Evolutionary conservation across 352 stramenopile species (phyloP).

Genomic region (Phytophthora cryptogea): DNA sequence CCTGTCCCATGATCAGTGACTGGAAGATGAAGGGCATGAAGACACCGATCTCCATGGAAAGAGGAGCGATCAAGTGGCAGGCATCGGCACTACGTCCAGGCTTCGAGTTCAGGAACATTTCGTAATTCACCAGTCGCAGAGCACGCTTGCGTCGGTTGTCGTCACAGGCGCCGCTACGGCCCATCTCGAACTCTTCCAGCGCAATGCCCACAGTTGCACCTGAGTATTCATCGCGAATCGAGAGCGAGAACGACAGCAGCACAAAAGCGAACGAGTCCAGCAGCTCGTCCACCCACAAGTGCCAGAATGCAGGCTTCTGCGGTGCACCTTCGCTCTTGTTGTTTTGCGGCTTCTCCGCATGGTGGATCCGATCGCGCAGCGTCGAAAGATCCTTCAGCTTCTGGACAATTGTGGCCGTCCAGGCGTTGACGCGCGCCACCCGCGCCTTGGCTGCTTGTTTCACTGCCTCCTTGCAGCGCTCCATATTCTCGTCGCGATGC

Average conservation of each 20-base stretch:
- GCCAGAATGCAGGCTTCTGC: constrained; percentile 55
- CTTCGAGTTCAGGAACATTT: constrained; percentile 68
- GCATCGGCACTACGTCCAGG: constrained; percentile 33
- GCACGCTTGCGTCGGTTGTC: constrained; percentile 48
- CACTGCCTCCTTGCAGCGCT: constrained; percentile 56
- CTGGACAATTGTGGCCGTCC: constrained; percentile 58
- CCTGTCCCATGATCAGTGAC: constrained; percentile 55
- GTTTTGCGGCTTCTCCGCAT: constrained; percentile 29
- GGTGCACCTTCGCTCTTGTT: constrained; percentile 21
- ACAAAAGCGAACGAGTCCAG: constrained; percentile 75
- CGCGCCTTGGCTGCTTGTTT: constrained; percentile 56
- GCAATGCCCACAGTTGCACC: constrained; percentile 54
- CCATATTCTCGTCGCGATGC: constrained; percentile 64
- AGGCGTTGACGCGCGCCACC: constrained; percentile 54
- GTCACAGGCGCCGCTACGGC: constrained; percentile 31
- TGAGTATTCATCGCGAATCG: constrained; percentile 67
- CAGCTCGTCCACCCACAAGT: constrained; percentile 60
- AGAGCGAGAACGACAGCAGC: constrained; percentile 52
- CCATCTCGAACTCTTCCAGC: constrained; percentile 67
- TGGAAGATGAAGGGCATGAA: constrained; percentile 74
- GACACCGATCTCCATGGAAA: constrained; percentile 62
- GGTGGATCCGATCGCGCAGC: constrained; percentile 36
- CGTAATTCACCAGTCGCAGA: constrained; percentile 64
- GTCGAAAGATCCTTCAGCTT: constrained; percentile 66
- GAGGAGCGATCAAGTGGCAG: constrained; percentile 54